Evolutionary conservation across 2,329 filamentous ascomycete species (phyloP).

Genomic region (Chrysosporium keratinophilum): DNA sequence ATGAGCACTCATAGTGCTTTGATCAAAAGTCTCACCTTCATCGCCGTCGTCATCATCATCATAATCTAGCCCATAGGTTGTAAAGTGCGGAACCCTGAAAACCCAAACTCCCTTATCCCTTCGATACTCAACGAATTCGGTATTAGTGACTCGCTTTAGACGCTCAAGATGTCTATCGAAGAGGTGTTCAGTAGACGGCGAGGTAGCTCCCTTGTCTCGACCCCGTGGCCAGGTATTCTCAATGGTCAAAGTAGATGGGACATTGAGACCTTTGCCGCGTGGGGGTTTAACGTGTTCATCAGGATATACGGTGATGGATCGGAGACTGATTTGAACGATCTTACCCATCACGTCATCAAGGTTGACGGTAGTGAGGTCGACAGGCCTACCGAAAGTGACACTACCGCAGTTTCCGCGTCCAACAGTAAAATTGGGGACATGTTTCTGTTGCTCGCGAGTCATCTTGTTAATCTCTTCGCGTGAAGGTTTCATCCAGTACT

Average conservation of each 20-base stretch:
- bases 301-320: conserved; percentile 80
- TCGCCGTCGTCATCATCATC: conserved; percentile 59
- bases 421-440: conserved; percentile 64
- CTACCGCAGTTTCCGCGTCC: conserved; percentile 72
- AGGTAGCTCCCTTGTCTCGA: conserved; percentile 46
- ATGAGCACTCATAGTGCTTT: conserved; percentile 43
- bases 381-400: conserved; percentile 68
- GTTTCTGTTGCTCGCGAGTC: conserved; percentile 67
- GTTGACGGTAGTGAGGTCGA: conserved; percentile 70
- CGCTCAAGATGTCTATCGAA: conserved; percentile 74
- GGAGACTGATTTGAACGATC: conserved; percentile 65
- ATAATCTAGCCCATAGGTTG: conserved; percentile 81
- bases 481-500: conserved; percentile 78
- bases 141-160: conserved; percentile 67
- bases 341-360: conserved; percentile 68
- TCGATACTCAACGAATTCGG: conserved; percentile 72
- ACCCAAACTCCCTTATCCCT: conserved; percentile 73
- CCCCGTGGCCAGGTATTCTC: conserved; percentile 87
- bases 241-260: conserved; percentile 76
- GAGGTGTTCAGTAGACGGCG: conserved; percentile 50
- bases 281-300: conserved; percentile 67
- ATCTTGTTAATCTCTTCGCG: conserved; percentile 66
- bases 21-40: conserved; percentile 37
- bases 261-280: conserved; percentile 79
- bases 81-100: conserved; percentile 93